Conservation (phyloP, 768 basidiomycete genomes). For the Russula abietina region DNA sequence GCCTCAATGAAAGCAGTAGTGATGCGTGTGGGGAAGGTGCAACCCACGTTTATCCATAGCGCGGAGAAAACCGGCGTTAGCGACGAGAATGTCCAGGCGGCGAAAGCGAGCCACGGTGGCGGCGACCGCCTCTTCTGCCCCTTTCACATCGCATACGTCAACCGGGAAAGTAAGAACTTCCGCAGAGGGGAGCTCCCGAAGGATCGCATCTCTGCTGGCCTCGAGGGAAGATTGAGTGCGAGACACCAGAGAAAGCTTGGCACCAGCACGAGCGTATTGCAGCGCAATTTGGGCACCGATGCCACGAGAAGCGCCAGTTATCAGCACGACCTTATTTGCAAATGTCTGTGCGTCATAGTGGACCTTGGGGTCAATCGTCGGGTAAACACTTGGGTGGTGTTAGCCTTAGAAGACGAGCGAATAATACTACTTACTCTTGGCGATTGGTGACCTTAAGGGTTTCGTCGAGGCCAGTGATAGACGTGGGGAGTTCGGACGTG, state of each 20-base stretch:
- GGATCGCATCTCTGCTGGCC: background rate
- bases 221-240: slow-evolving; percentile 11
- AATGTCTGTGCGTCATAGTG: slow-evolving; percentile 13
- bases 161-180: slow-evolving; percentile 6
- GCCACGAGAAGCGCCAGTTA: slow-evolving; percentile 27
- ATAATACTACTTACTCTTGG: background rate
- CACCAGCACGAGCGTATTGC: slow-evolving; percentile 24
- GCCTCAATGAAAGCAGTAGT: background rate
- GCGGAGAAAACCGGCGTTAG: slow-evolving; percentile 4
- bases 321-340: slow-evolving; percentile 22
- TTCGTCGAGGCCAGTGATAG: background rate
- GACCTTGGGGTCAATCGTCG: background rate
- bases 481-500: too few species aligned
- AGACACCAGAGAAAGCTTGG: slow-evolving; percentile 16
- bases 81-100: slow-evolving; percentile 15
- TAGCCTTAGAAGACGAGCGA: background rate
- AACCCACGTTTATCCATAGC: background rate
- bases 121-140: slow-evolving; percentile 1
- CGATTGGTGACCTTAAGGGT: slow-evolving; percentile 1
- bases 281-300: slow-evolving; percentile 25
- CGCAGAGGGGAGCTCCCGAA: background rate
- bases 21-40: background rate
- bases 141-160: slow-evolving; percentile 9
- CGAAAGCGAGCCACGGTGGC: slow-evolving; percentile 7
- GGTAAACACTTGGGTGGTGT: slow-evolving; percentile 9